phyloP scores from a whole-genome alignment of 495 filamentous ascomycete genomes.

The Hypoxylon cercidicola region DNA sequence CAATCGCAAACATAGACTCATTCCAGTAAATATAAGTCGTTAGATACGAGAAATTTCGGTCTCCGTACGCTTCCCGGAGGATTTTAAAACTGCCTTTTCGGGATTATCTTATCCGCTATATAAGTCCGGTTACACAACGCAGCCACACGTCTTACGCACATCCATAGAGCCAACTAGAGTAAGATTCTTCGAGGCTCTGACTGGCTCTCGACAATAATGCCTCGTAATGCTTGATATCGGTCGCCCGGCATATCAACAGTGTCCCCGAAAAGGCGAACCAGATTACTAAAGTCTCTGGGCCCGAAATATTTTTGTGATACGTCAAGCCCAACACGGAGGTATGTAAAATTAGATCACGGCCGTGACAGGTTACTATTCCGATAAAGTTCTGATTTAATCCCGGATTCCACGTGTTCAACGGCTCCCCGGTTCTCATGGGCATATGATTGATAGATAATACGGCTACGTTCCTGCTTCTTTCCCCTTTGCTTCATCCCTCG shows the following conservation, averaged over 20 bases:
- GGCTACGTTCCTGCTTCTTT: too few species aligned
- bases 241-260: background rate
- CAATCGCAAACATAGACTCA: background rate
- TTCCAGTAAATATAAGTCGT: background rate
- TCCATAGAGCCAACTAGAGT: background rate
- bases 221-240: background rate
- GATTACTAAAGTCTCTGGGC: too few species aligned
- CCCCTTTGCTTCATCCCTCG: too few species aligned
- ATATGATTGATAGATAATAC: too few species aligned
- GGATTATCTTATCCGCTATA: background rate
- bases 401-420: too few species aligned
- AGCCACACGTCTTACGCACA: slow-evolving; percentile 6
- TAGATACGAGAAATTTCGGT: background rate
- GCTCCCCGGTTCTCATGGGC: too few species aligned
- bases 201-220: background rate
- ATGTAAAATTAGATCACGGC: too few species aligned
- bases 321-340: too few species aligned
- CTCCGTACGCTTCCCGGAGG: background rate
- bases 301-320: too few species aligned
- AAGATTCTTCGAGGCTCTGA: background rate
- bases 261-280: background rate
- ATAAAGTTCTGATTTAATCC: too few species aligned
- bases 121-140: slow-evolving; percentile 16
- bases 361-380: too few species aligned
- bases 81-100: slow-evolving; percentile 1